phyloP scores from a whole-genome alignment of 2,329 filamentous ascomycete species.

The Chaetomiaceae sp. region DNA sequence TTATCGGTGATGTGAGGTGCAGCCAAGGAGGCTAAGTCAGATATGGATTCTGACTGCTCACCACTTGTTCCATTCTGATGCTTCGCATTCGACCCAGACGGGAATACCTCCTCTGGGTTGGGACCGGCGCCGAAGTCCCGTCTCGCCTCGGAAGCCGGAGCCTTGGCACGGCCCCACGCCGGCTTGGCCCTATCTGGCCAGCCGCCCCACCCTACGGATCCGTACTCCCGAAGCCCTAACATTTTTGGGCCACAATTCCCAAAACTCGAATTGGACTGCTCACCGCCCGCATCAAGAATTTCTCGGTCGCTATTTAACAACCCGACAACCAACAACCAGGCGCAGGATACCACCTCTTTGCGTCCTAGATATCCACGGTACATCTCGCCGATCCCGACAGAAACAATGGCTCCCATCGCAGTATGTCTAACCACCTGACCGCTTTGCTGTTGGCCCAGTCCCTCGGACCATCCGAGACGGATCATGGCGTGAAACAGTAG shows the following conservation, averaged over 20 bases:
- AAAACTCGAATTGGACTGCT: slow-evolving; percentile 9
- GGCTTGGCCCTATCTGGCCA: neutral
- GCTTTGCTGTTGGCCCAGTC: slow-evolving; percentile 90
- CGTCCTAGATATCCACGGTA: slow-evolving; percentile 37
- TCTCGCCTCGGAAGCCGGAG: neutral
- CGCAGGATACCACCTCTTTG: slow-evolving; percentile 83
- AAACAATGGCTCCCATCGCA: slow-evolving; percentile 79
- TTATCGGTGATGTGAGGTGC: too few relatives aligned
- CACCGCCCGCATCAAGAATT: slow-evolving; percentile 13
- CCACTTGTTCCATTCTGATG: too few relatives aligned
- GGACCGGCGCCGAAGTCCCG: neutral
- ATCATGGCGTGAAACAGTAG: slow-evolving; percentile 78
- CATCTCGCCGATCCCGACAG: slow-evolving; percentile 29
- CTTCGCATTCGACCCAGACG: too few relatives aligned
- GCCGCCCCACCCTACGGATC: neutral
- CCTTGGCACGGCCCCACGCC: slow-evolving; percentile 12
- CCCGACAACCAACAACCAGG: slow-evolving; percentile 35
- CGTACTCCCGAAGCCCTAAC: slow-evolving; percentile 18
- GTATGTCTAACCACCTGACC: slow-evolving; percentile 65
- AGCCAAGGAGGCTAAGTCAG: too few relatives aligned
- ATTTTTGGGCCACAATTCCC: slow-evolving; percentile 16
- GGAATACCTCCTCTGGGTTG: too few relatives aligned
- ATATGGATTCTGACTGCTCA: too few relatives aligned
- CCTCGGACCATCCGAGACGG: slow-evolving; percentile 32
- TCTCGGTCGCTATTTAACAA: slow-evolving; percentile 11